phyloP scores from a whole-genome alignment of 2,329 filamentous ascomycete species.

The Fusarium anguioides region DNA sequence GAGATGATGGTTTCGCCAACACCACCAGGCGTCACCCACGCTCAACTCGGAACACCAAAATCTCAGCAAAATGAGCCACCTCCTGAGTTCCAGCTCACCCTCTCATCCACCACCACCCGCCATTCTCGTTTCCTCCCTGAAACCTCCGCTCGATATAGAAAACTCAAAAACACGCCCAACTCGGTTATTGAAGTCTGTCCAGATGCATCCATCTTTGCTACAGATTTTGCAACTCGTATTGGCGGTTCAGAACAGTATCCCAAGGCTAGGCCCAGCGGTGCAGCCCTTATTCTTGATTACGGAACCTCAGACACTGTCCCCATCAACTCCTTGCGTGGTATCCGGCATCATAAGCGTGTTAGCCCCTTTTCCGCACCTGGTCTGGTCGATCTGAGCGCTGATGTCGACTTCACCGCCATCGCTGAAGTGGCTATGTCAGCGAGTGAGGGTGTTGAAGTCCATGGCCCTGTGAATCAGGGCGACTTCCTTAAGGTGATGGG shows the following conservation, averaged over 20 bases:
- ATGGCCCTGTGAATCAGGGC: conserved; percentile 89
- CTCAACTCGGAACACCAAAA: conserved; percentile 64
- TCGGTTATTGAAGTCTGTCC: conserved; percentile 91
- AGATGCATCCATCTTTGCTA: conserved; percentile 81
- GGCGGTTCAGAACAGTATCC: conserved; percentile 70
- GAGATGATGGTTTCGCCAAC: conserved; percentile 82
- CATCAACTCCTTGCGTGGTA: conserved; percentile 89
- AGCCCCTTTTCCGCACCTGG: conserved; percentile 85
- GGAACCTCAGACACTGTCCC: conserved; percentile 83
- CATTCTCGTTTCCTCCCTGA: conserved; percentile 88
- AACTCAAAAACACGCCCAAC: conserved; percentile 73
- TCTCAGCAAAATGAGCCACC: conserved; percentile 63
- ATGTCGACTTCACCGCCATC: conserved; percentile 91
- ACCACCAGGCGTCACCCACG: conserved; percentile 64
- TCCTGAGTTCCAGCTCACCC: conserved; percentile 88
- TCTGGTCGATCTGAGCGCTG: conserved; percentile 86
- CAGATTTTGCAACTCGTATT: conserved; percentile 86
- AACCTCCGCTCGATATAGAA: conserved; percentile 80
- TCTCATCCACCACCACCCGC: conserved; percentile 79
- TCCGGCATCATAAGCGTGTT: conserved; percentile 79
- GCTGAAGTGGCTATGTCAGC: conserved; percentile 83
- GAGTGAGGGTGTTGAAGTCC: conserved; percentile 85
- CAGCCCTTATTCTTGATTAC: conserved; percentile 96
- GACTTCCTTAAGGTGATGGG: conserved; percentile 84
- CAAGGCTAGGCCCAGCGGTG: conserved; percentile 77